Evolutionary conservation across 2,329 filamentous ascomycete genomes (phyloP), one percentile per base, ranked within the genome.

Genomic region (Fusarium mexicanum): DNA sequence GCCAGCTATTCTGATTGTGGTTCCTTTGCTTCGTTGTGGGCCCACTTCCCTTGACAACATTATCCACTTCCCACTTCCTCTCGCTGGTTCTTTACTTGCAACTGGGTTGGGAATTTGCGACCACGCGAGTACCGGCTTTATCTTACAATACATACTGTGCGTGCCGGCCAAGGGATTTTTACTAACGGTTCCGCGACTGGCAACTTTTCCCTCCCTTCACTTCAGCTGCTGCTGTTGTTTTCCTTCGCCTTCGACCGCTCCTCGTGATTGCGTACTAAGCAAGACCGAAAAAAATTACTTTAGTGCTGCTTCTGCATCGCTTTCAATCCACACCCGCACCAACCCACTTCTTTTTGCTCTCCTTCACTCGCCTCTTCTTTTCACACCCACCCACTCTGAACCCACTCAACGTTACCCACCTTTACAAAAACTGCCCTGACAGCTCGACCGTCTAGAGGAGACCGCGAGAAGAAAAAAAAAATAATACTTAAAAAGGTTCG

Each of bases 401-500:
- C 51, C 75, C 76, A 76, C 77, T 63, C 64, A 71, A 71, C 68
- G 61, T 74, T 75, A 75, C 76, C 74, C 77, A 79, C 79, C 75
- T 76, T 78, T 77, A 75, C 73, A 75, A 72, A 74, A 68, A 60
- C 73, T 77, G 76, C 79, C 77, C 77, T 79, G 76, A 75, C 77
- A 73, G 76, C 76, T 74, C 73, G 55, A 69, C 69, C 68, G 61
- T 74, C 67, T 54, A 40, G 67, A 69, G 48, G 47, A 71, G 66
- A 71, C 67, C 41, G 61, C 43, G 67, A 65, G 70, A 73, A 59
- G 63, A 68, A 67, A 72, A 78, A 37, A 81, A 81, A 82, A 82
- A 60, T 71, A 60, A 71, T 70, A 70, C 67, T 70, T 82, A 83
- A 83, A 83, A 84, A 84, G 81, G 79, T 81, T 80, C 80, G 77